These are phyloP conservation scores for Mucor mucedo DNA, from an alignment of 371 early-diverging fungal species.

Conservation along the genomic window DNA sequence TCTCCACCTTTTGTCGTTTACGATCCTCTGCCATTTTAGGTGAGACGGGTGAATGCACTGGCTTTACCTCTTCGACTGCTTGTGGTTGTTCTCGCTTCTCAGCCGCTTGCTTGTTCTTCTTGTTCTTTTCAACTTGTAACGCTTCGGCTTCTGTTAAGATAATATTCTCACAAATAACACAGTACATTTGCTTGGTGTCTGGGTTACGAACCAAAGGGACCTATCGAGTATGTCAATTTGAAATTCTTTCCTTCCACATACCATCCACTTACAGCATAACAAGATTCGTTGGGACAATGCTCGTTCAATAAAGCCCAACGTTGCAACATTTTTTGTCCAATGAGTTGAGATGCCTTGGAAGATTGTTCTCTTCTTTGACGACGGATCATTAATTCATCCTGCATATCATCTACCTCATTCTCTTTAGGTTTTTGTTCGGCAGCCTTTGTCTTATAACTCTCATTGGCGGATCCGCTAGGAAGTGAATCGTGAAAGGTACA, in stretches of 20 bases:
- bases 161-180: conserved; percentile 68
- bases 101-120: background rate
- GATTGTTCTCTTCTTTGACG: conserved; percentile 60
- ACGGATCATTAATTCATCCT: conserved; percentile 21
- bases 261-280: conserved; percentile 60
- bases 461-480: conserved; percentile 28
- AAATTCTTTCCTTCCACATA: background rate
- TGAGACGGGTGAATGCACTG: conserved; percentile 2
- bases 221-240: conserved; percentile 30
- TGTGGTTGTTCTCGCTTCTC: conserved; percentile 1
- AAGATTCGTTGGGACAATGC: conserved; percentile 60
- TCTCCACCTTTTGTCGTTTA: conserved; percentile 20
- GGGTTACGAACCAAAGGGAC: conserved; percentile 67
- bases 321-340: conserved; percentile 71
- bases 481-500: conserved; percentile 58
- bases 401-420: conserved; percentile 11
- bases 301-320: conserved; percentile 78
- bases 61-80: background rate
- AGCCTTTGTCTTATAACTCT: conserved; percentile 11
- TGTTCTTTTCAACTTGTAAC: conserved; percentile 10
- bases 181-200: conserved; percentile 60
- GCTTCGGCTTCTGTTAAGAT: conserved; percentile 37
- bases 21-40: background rate
- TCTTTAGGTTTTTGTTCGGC: no score
- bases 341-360: conserved; percentile 63